These are phyloP conservation scores for Candida multigemmis DNA, from an alignment of 805 yeast genomes.

Conservation along the genomic window DNA sequence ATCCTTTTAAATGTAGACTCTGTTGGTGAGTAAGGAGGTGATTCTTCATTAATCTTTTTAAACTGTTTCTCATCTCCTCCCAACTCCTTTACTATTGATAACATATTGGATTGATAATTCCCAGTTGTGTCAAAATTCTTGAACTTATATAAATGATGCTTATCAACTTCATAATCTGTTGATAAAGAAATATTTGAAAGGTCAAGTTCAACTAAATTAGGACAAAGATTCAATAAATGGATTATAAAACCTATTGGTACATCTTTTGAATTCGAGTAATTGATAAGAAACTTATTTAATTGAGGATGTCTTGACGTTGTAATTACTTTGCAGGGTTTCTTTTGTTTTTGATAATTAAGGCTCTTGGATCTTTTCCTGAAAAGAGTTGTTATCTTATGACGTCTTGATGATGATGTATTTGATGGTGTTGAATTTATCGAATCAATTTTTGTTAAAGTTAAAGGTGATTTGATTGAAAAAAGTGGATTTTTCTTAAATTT, in stretches of 20 bases:
- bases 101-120: constrained; percentile 25
- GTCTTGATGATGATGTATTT: constrained; percentile 6
- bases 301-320: constrained; percentile 39
- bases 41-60: too few relatives aligned
- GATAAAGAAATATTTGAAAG: constrained; percentile 57
- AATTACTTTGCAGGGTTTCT: too few relatives aligned
- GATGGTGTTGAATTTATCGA: constrained; percentile 9
- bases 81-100: constrained; percentile 4
- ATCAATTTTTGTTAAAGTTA: constrained; percentile 9
- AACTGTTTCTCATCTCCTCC: too few relatives aligned
- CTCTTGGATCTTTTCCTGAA: too few relatives aligned
- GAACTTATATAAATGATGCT: constrained; percentile 23
- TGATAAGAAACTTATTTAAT: constrained; percentile 50
- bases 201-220: constrained; percentile 46
- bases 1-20: too few relatives aligned
- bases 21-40: too few relatives aligned
- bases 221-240: constrained; percentile 62
- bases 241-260: constrained; percentile 70
- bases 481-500: constrained; percentile 66
- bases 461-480: constrained; percentile 25
- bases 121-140: constrained; percentile 29
- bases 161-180: constrained; percentile 50
- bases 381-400: too few relatives aligned
- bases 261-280: constrained; percentile 62
- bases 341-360: too few relatives aligned